Conservation (phyloP, 768 basidiomycete genomes). For the Antrodiella citrinella region DNA sequence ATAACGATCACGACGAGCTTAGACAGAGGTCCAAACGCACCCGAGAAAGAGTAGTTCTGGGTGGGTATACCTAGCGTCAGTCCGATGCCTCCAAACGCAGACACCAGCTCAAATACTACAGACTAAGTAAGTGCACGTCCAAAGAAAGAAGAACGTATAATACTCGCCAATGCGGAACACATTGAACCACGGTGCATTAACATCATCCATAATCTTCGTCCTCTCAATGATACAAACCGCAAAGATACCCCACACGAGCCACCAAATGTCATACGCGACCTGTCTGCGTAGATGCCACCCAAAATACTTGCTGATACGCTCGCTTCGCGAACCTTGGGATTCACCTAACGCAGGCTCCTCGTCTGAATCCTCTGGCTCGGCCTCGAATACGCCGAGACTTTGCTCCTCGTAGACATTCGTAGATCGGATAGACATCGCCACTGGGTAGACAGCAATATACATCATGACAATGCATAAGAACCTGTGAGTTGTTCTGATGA, state of each 20-base stretch:
- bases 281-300: constrained; percentile 61
- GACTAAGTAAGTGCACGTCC: not conserved
- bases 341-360: constrained; percentile 37
- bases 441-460: constrained; percentile 48
- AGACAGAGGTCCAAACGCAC: constrained; percentile 54
- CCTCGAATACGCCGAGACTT: constrained; percentile 61
- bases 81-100: constrained; percentile 64
- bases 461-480: constrained; percentile 76
- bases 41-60: constrained; percentile 56
- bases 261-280: constrained; percentile 70
- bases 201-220: constrained; percentile 43
- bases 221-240: constrained; percentile 66
- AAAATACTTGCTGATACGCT: constrained; percentile 36
- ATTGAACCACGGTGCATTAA: constrained; percentile 53
- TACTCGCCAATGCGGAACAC: constrained; percentile 32
- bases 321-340: constrained; percentile 25
- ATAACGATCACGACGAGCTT: constrained; percentile 66
- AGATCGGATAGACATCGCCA: constrained; percentile 17
- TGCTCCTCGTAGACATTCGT: constrained; percentile 49
- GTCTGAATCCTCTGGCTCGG: constrained; percentile 39
- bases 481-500: constrained; percentile 15
- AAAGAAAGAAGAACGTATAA: not conserved
- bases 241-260: constrained; percentile 69
- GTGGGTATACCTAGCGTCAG: constrained; percentile 55
- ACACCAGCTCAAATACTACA: constrained; percentile 53